phyloP scores from a whole-genome alignment of 2,329 filamentous ascomycete species.

The Fusarium incarnatum region DNA sequence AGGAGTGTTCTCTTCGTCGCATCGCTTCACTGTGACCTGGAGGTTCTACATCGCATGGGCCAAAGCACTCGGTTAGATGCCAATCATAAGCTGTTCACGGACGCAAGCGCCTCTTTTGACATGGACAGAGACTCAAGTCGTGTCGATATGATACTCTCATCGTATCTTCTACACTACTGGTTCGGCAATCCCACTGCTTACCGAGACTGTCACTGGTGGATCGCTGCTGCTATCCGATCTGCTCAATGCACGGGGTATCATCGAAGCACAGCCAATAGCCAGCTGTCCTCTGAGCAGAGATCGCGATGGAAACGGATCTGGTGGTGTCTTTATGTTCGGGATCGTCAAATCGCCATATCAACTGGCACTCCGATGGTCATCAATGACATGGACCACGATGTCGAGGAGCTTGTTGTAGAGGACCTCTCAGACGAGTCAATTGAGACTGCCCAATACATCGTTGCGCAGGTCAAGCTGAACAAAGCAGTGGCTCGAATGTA shows the following conservation, averaged over 20 bases:
- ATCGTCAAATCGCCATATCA: conserved; percentile 7
- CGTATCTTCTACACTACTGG: conserved; percentile 26
- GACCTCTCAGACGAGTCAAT: neutral
- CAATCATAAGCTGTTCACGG: neutral
- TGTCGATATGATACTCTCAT: neutral
- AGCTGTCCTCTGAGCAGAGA: fast-evolving
- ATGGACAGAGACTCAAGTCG: neutral
- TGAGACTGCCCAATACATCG: neutral
- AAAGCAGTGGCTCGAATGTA: conserved; percentile 1
- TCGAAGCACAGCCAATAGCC: neutral
- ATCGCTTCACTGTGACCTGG: conserved; percentile 4
- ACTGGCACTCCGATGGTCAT: neutral
- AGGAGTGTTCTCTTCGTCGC: conserved; percentile 7
- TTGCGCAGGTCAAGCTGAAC: neutral
- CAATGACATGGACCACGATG: neutral
- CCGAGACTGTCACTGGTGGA: conserved; percentile 12
- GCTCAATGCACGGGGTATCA: neutral
- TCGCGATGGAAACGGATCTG: neutral
- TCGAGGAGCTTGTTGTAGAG: neutral
- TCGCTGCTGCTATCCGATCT: conserved; percentile 4
- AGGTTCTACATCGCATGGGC: conserved; percentile 9
- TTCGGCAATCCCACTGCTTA: conserved; percentile 18
- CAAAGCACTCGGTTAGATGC: conserved; percentile 8
- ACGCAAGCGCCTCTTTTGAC: neutral
- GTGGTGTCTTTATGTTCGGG: conserved; percentile 9